Base-by-base conservation (phyloP, 768 basidiomycete species). In the Kwoniella bestiolae region DNA sequence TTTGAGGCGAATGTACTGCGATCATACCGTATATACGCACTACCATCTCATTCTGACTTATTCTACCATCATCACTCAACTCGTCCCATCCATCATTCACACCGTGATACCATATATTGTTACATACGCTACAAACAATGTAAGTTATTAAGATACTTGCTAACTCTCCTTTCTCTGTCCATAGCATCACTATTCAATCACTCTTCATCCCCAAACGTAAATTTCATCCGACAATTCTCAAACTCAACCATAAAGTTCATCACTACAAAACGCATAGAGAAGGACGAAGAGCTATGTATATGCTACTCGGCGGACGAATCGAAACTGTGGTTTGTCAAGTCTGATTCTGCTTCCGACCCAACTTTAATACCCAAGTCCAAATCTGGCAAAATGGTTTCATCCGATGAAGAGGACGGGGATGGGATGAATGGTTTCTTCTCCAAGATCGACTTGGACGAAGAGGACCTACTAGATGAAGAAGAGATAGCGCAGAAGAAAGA, bases 171-270 rank as follows among this genome's bases (percentile, higher is more conserved):
- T 21, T 49, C 23, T 28, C 38, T 26, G 9, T 32, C 31, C 5
- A 35, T 47, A 77, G 73, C 71, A 12, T 76, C 73, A 1, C 63
- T 80, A 38, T 80, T 80, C 70, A 80, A 80, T 46, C 79, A 82
- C 50, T 81, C 80, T 21, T 68, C 79, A 0, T 66, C 63, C 1
- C 81, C 81, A 0, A 82, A 81, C 63, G 78, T 81, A 52, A 79
- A 72, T 26, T 82, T 76, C 51, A 74, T 79, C 44, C 75, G 80
- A 2, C 63, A 66, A n/a, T 50, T 70, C 7, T 51, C 66, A 25
- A 64, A 62, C 8, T 49, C 60, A 5, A 72, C 74, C 2, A 77
- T 82, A 25, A 62, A 68, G 21, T 80, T 80, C 66, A 29, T 67
- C 18, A 74, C 79, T 0, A 60, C 64, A 2, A 65, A 70, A 26